Percentiles rank a stretch among this genome's conserved stretches.
Conservation (phyloP, 768 basidiomycete species). For the Crassisporium funariophilum region DNA sequence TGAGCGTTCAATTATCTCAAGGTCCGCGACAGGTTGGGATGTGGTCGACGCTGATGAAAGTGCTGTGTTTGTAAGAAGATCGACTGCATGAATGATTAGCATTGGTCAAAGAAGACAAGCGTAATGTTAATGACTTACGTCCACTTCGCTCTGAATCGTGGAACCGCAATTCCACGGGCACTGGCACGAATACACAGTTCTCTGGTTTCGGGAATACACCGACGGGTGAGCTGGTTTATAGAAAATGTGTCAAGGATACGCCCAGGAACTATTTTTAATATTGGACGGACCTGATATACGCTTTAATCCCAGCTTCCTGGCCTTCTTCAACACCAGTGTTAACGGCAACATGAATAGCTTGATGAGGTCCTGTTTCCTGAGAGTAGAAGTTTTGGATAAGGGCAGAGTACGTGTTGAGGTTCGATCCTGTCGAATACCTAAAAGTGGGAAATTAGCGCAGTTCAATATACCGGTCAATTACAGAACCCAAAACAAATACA, state of each 20-base stretch:
- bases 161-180: slow-evolving; percentile 85
- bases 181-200: slow-evolving; percentile 92
- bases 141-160: slow-evolving; percentile 84
- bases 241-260: slow-evolving; percentile 15
- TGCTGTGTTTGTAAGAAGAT: slow-evolving; percentile 62
- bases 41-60: slow-evolving; percentile 47
- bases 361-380: slow-evolving; percentile 85
- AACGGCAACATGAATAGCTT: slow-evolving; percentile 88
- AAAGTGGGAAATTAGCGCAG: slow-evolving; percentile 2
- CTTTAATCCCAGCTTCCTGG: slow-evolving; percentile 73
- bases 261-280: slow-evolving; percentile 3
- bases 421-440: slow-evolving; percentile 93
- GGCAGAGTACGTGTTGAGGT: slow-evolving; percentile 92
- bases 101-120: not conserved
- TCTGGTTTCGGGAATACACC: slow-evolving; percentile 89
- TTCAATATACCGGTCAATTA: not conserved
- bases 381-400: slow-evolving; percentile 98
- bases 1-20: slow-evolving; percentile 76
- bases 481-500: slow-evolving; percentile 3
- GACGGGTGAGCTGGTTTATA: slow-evolving; percentile 69
- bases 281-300: slow-evolving; percentile 74
- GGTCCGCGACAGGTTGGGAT: slow-evolving; percentile 62
- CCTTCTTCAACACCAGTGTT: slow-evolving; percentile 78
- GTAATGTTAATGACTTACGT: slow-evolving; percentile 51
- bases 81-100: slow-evolving; percentile 51